These are phyloP conservation scores for Myochromella boudieri DNA, from an alignment of 768 basidiomycete genomes.

Conservation along the genomic window DNA sequence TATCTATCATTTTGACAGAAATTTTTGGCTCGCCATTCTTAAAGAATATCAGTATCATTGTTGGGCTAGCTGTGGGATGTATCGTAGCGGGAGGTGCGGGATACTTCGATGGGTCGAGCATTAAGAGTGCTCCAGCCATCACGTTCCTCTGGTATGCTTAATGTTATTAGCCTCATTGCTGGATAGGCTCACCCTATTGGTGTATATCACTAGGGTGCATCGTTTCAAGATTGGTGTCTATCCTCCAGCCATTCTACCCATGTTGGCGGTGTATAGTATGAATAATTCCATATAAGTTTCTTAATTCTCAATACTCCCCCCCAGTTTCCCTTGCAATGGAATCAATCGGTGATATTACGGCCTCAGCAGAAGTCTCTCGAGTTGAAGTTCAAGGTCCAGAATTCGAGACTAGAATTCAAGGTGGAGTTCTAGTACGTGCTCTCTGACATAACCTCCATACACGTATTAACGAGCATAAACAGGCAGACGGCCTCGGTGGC, in stretches of 20 bases:
- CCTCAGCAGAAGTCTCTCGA: conserved; percentile 79
- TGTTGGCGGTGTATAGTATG: conserved; percentile 37
- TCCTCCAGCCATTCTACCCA: conserved; percentile 60
- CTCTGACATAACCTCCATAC: conserved; percentile 23
- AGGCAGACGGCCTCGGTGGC: conserved; percentile 81
- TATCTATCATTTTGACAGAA: conserved; percentile 75
- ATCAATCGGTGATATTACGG: conserved; percentile 83
- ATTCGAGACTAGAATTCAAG: conserved; percentile 83
- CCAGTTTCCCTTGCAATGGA: conserved; percentile 77
- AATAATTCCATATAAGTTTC: not conserved
- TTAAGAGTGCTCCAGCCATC: conserved; percentile 69
- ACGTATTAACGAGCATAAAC: conserved; percentile 45
- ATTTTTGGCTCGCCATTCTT: conserved; percentile 85
- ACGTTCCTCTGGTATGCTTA: conserved; percentile 71
- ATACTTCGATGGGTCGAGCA: conserved; percentile 68
- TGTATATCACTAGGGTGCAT: conserved; percentile 50
- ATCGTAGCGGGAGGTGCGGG: conserved; percentile 80
- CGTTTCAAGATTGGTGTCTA: conserved; percentile 78
- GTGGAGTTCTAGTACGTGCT: conserved; percentile 63
- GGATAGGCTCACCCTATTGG: not conserved
- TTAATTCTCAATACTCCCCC: not conserved
- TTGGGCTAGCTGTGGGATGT: conserved; percentile 74
- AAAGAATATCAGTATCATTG: conserved; percentile 76
- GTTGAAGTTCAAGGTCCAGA: conserved; percentile 70
- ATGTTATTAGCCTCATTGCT: not conserved